Conservation (phyloP, 371 early-diverging fungal genomes). For the Mortierella sp. region DNA sequence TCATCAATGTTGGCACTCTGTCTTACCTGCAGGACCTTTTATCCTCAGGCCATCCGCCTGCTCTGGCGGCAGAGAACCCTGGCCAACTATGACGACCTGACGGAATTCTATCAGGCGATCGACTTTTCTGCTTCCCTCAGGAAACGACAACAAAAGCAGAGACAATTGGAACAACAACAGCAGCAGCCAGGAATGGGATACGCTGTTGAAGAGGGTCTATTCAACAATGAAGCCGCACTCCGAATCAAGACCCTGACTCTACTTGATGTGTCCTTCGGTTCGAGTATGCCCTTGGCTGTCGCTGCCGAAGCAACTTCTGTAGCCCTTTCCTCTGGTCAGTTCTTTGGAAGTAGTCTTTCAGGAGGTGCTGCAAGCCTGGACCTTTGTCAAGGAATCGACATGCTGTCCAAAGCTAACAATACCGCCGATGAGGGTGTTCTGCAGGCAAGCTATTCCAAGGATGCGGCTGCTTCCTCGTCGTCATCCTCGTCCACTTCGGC, state of each 20-base stretch:
- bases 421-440: slow-evolving; percentile 7
- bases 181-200: slow-evolving; percentile 25
- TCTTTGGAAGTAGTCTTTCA: slow-evolving; percentile 43
- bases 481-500: not conserved
- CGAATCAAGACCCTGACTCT: slow-evolving; percentile 48
- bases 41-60: slow-evolving; percentile 50
- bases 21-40: slow-evolving; percentile 49
- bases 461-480: slow-evolving; percentile 15
- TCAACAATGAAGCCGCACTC: slow-evolving; percentile 48
- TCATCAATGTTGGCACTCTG: slow-evolving; percentile 38
- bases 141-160: slow-evolving; percentile 40
- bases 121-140: slow-evolving; percentile 39
- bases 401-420: slow-evolving; percentile 10
- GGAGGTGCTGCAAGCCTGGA: slow-evolving; percentile 22
- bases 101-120: slow-evolving; percentile 47
- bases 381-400: slow-evolving; percentile 35
- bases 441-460: slow-evolving; percentile 14
- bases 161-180: slow-evolving; percentile 19
- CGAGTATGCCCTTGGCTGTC: slow-evolving; percentile 17
- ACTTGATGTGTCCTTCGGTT: slow-evolving; percentile 38
- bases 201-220: slow-evolving; percentile 34
- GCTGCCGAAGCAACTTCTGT: slow-evolving; percentile 12
- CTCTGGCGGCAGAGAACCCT: slow-evolving; percentile 52
- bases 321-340: slow-evolving; percentile 16
- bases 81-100: slow-evolving; percentile 39